Base-by-base conservation (phyloP, 2,329 filamentous ascomycete species). In the Eurotiales sp. region DNA sequence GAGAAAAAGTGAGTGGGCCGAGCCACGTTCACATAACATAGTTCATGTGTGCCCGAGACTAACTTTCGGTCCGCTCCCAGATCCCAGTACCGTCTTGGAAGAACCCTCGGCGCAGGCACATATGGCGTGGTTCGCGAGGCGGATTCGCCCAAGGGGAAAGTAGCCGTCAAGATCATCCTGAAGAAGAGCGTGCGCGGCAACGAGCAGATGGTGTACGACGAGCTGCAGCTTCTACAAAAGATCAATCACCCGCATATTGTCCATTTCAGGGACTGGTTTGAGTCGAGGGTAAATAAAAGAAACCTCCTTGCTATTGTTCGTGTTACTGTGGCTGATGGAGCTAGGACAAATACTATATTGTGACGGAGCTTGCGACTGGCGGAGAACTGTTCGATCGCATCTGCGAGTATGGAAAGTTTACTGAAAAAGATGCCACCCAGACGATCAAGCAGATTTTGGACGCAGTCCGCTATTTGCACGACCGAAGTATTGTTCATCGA, bases 151-250 rank as follows among this genome's bases (percentile, higher is more conserved):
- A 80, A 81, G 17, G 89, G 90, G 69, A 87, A 96, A 78, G 91
- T 95, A 55, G 93, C 93, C 36, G 83, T 99, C 72, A 99, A 99
- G 80, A 97, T 99, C 70, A 99, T 99, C 71, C 78, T 97, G 65
- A 99, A 99, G 82, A 96, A 96, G 78, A 97, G 96, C 73, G 92
- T 99, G 68, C 95, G 91, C 71, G 92, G 91, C 58, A 97, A 97
- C 64, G 93, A 99, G 77, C 84, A 87, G 70, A 99, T 99, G 93
- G 93, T 99, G 36, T 93, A 95, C 70, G 93, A 99, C 70, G 93
- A 99, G 76, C 80, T 99, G 63, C 82, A 90, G 60, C 90, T 99
- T 84, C 81, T 99, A 58, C 90, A 96, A 74, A 83, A 83, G 53
- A 83, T 99, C 66, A 82, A 90, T 66, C 93, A 99, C 70, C 88